Evolutionary conservation across 2,329 filamentous ascomycete species (phyloP), one percentile per base, ranked within the genome.

Genomic region (Botrytis aclada): DNA sequence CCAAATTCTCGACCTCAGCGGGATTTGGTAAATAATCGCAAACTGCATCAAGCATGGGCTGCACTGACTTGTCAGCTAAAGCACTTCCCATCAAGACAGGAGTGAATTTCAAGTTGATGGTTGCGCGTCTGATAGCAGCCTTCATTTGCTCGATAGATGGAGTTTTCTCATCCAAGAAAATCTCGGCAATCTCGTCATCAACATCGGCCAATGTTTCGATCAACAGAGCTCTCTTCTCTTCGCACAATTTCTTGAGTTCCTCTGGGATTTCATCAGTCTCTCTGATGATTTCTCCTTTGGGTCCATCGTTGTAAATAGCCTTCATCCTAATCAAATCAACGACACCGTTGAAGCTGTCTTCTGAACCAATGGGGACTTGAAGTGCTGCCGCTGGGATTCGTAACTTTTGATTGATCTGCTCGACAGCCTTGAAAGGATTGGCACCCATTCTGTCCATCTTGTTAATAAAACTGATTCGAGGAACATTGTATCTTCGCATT

Each of bases 381-480:
- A 99, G 88, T 29, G 96, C 96, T 20, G 96, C 96, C 47, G 96
- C 96, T 45, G 93, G 91, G 70, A 98, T 92, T 84, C 95, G 95
- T 75, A 99, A 89, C 85, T 99, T 99, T 79, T 91, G 89, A 85
- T 97, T 98, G 86, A 99, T 98, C 84, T 98, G 95, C 58, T 99
- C 95, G 73, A 99, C 90, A 14, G 94, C 95, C 84, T 97, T 98
- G 90, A 95, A 99, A 14, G 96, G 96, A 82, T 99, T 98, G 76
- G 96, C 93, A 74, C 96, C 96, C 92, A 98, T 98, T 77, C 96
- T 92, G 81, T 99, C 96, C 95, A 99, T 98, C 88, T 99, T 99
- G 86, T 99, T 99, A 82, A 99, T 90, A 81, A 99, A 99, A 71
- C 93, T 97, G 82, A 99, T 91, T 79, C 96, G 89, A 74, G 96